phyloP scores from a whole-genome alignment of 1,139 yeast genomes.

The Saccharomyces hybrid region DNA sequence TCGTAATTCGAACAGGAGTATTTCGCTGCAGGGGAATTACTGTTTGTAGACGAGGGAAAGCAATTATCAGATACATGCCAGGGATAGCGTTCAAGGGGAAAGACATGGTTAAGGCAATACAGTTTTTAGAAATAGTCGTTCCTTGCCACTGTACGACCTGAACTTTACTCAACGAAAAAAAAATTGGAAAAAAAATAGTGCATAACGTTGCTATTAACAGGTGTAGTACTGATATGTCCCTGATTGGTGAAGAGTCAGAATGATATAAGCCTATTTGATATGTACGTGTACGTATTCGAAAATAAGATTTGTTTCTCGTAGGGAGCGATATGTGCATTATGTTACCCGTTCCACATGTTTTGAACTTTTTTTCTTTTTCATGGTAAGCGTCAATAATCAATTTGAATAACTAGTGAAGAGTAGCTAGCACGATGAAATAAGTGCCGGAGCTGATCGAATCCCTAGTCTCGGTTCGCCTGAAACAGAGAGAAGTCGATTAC shows the following conservation, averaged over 20 bases:
- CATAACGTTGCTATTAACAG: not conserved
- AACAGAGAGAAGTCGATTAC: not conserved
- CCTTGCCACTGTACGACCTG: not conserved
- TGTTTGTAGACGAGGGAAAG: not conserved
- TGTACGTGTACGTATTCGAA: not conserved
- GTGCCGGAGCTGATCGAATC: not conserved
- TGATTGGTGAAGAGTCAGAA: not conserved
- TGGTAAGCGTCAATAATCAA: not conserved
- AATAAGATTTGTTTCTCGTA: not conserved
- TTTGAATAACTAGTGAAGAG: too few relatives aligned
- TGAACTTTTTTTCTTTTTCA: not conserved
- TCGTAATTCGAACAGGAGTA: not conserved
- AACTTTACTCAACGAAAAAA: not conserved
- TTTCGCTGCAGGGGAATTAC: not conserved
- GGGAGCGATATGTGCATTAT: not conserved
- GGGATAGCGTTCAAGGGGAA: not conserved
- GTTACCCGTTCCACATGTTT: not conserved
- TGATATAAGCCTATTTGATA: not conserved
- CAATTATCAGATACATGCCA: not conserved
- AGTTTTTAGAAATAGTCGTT: not conserved
- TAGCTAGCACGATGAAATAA: too few relatives aligned
- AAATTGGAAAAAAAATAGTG: not conserved
- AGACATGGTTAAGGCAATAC: not conserved
- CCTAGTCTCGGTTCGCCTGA: not conserved
- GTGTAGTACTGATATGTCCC: not conserved